These are phyloP conservation scores for Grifola frondosa DNA, from an alignment of 1,284 basidiomycete genomes.

Conservation along the genomic window DNA sequence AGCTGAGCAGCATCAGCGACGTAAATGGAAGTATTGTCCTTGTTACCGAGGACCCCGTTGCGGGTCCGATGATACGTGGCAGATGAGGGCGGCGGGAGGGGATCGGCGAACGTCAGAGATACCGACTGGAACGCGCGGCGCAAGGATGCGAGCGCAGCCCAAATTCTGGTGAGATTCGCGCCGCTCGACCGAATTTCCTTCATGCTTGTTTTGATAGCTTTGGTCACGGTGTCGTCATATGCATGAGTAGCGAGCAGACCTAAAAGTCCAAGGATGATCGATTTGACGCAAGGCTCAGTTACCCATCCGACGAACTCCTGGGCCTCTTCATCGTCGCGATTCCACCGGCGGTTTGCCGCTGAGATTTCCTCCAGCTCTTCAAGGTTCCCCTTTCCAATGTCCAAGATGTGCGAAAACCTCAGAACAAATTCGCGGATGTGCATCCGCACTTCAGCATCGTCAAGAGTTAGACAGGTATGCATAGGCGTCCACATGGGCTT, in stretches of 20 bases:
- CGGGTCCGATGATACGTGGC: slow-evolving; percentile 37
- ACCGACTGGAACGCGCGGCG: slow-evolving; percentile 36
- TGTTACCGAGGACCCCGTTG: slow-evolving; percentile 36
- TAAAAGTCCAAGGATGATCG: slow-evolving; percentile 58
- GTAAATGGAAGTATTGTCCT: slow-evolving; percentile 19
- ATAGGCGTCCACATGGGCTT: slow-evolving; percentile 49
- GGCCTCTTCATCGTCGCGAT: slow-evolving; percentile 32
- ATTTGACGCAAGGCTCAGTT: slow-evolving; percentile 59
- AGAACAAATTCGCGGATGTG: slow-evolving; percentile 71
- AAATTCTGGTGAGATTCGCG: slow-evolving; percentile 59
- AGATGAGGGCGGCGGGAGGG: slow-evolving; percentile 48
- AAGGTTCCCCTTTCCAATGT: slow-evolving; percentile 52
- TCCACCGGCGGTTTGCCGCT: slow-evolving; percentile 27
- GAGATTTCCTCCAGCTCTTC: slow-evolving; percentile 66
- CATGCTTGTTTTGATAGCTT: slow-evolving; percentile 46
- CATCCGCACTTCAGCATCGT: slow-evolving; percentile 58
- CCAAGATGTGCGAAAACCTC: slow-evolving; percentile 56
- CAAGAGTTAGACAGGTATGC: slow-evolving; percentile 41
- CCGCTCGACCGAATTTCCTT: slow-evolving; percentile 53
- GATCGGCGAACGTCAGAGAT: slow-evolving; percentile 49
- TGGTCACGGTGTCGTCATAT: slow-evolving; percentile 31
- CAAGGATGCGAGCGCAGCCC: slow-evolving; percentile 50
- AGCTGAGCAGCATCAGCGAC: slow-evolving; percentile 59
- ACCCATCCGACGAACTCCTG: slow-evolving; percentile 55
- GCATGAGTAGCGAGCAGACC: slow-evolving; percentile 48